Evolutionary conservation across 352 stramenopile species (phyloP), one percentile per base, ranked within the genome.

Genomic region (Phytophthora litchii): DNA sequence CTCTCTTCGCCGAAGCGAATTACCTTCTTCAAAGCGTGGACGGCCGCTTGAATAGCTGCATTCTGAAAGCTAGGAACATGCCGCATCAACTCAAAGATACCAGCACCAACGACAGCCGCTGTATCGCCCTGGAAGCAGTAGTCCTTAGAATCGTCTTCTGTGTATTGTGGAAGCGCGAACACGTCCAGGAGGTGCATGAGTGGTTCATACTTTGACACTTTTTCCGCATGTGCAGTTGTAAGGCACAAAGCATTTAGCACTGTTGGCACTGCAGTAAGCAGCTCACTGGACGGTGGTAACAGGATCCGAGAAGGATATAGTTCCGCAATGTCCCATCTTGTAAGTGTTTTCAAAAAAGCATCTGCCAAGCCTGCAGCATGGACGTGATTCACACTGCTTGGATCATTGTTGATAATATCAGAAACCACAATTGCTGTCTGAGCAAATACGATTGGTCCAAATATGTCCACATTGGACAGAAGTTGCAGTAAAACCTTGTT

Each of bases 321-420:
- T 13, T 88, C 72, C 12, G 64, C 61, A 44, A 91, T 75, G 62
- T 94, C 70, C 74, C 87, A 92, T 0, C 83, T 77, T 32, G 85
- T 93, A n/a, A 98, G 60, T 48, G 97, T 92, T 40, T 90, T 76
- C 11, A 99, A 76, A 56, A 98, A 98, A 0, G 81, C 85, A 32
- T 97, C 87, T 4, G 95, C 97, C 36, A 99, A 78, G 20, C 97
- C 96, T 19, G 80, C 88, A 49, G 87, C 73, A 64, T 98, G 94
- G 6, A 99, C 88, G 69, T 98, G 83, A 70, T 98, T 91, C 36
- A 99, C 91, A 65, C 97, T 93, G 59, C 78, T 98, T 67, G 78
- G 97, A 74, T 99, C 95, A 36, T 95, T 96, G 76, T 99, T 99
- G 76, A 98, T 97, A n/a, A 99, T 82, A 76, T 99, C 96, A 9